phyloP scores from a whole-genome alignment of 2,329 filamentous ascomycete genomes.

The Zymoseptoria ardabiliae region DNA sequence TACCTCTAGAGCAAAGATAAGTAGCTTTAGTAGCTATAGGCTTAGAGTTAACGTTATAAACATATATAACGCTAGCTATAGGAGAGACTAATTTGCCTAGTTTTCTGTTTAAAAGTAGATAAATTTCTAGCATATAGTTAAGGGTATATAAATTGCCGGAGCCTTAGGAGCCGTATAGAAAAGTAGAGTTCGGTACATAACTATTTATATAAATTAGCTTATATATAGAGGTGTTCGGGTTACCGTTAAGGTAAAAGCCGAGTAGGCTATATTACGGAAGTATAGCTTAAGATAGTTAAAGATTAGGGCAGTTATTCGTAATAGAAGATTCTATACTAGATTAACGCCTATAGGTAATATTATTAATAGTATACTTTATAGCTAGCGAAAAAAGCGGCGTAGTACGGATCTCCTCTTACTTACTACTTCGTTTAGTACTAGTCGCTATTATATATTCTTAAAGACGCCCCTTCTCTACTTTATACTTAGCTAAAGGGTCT shows the following conservation, averaged over 20 bases:
- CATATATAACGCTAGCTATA: slow-evolving; percentile 52
- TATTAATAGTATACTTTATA: not conserved
- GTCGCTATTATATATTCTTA: not conserved
- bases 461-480: not conserved
- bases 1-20: slow-evolving; percentile 42
- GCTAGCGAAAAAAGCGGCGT: not conserved
- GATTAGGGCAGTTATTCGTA: not conserved
- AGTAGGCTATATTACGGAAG: slow-evolving; percentile 11
- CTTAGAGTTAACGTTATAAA: slow-evolving; percentile 46
- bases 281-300: not conserved
- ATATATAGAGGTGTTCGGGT: slow-evolving; percentile 2
- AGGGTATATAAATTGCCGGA: slow-evolving; percentile 56
- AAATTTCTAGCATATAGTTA: slow-evolving; percentile 54
- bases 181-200: slow-evolving; percentile 50
- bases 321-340: not conserved
- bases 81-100: slow-evolving; percentile 44
- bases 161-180: slow-evolving; percentile 58
- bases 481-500: not conserved
- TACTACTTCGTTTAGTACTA: not conserved
- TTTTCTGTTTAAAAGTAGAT: slow-evolving; percentile 39
- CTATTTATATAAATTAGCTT: slow-evolving; percentile 44
- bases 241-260: slow-evolving; percentile 17
- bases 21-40: slow-evolving; percentile 50
- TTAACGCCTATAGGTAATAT: not conserved
- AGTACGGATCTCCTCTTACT: not conserved